Conservation (phyloP, 352 stramenopile species). For the Globisporangium camurandrum region DNA sequence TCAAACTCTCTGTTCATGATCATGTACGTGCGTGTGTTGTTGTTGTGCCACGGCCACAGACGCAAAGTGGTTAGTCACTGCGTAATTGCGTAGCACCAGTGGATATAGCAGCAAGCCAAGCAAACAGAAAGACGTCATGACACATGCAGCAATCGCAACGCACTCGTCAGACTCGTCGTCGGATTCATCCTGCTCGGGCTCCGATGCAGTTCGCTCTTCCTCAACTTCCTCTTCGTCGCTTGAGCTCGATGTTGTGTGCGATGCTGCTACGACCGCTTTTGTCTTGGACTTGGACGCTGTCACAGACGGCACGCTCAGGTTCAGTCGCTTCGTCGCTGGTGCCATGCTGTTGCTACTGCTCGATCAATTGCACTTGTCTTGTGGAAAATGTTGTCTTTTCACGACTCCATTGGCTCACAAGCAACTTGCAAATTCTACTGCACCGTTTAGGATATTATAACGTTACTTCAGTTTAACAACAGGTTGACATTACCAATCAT, state of each 20-base stretch:
- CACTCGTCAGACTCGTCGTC: constrained; percentile 50
- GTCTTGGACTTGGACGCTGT: constrained; percentile 13
- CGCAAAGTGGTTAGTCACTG: too few relatives aligned
- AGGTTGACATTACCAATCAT: too few relatives aligned
- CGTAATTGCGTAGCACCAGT: background rate
- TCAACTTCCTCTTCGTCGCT: constrained; percentile 24
- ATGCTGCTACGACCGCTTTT: constrained; percentile 2
- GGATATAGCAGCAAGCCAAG: constrained; percentile 5
- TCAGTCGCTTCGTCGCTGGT: constrained; percentile 50
- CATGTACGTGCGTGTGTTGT: background rate
- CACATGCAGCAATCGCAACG: constrained; percentile 7
- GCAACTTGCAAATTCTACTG: too few relatives aligned
- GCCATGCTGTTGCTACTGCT: constrained; percentile 22
- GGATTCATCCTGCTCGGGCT: constrained; percentile 19
- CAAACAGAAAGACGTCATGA: background rate
- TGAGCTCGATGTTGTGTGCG: constrained; percentile 30
- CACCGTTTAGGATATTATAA: too few relatives aligned
- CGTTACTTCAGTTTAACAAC: too few relatives aligned
- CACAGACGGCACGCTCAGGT: constrained; percentile 30
- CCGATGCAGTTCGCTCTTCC: constrained; percentile 8
- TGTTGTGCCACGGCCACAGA: background rate
- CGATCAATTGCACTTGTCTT: background rate
- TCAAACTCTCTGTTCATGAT: constrained; percentile 52
- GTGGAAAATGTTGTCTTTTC: too few relatives aligned
- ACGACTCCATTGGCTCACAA: background rate